These are phyloP conservation scores for Pichia gijzeniarum DNA, from an alignment of 805 yeast species.

Conservation along the genomic window DNA sequence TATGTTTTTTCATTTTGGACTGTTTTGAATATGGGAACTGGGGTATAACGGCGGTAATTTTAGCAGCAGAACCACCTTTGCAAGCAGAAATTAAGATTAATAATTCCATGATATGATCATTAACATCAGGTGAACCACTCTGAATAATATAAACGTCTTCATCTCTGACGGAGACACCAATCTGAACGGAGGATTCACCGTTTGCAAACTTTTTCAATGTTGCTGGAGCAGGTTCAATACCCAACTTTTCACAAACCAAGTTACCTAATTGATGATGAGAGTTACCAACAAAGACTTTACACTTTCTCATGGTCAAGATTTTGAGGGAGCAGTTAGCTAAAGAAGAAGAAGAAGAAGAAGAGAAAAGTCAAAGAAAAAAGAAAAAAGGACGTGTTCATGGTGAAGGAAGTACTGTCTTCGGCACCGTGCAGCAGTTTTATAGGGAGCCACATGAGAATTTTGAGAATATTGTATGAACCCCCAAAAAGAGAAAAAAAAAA, in stretches of 20 bases:
- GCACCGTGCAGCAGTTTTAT: too few species aligned
- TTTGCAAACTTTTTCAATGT: conserved; percentile 88
- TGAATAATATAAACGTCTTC: conserved; percentile 94
- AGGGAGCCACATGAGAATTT: too few species aligned
- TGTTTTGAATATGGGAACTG: conserved; percentile 97
- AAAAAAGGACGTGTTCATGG: neutral
- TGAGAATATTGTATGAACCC: too few species aligned
- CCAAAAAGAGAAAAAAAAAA: neutral
- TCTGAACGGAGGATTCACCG: conserved; percentile 95
- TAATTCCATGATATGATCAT: conserved; percentile 95
- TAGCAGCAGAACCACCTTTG: conserved; percentile 96
- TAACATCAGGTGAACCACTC: conserved; percentile 79
- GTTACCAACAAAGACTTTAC: conserved; percentile 92
- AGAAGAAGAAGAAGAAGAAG: neutral
- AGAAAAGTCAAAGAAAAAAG: neutral
- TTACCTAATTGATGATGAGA: conserved; percentile 94
- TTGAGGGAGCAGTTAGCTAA: neutral
- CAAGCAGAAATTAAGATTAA: conserved; percentile 91
- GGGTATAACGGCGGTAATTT: conserved; percentile 94
- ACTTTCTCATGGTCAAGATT: conserved; percentile 69
- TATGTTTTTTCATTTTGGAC: conserved; percentile 95
- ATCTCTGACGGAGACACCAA: conserved; percentile 91
- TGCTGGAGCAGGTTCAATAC: conserved; percentile 91
- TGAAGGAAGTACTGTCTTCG: too few species aligned
- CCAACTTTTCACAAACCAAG: conserved; percentile 82